Evolutionary conservation across 1,284 basidiomycete genomes (phyloP), one percentile per base, ranked within the genome.

Genomic region (Puccinia polysora): DNA sequence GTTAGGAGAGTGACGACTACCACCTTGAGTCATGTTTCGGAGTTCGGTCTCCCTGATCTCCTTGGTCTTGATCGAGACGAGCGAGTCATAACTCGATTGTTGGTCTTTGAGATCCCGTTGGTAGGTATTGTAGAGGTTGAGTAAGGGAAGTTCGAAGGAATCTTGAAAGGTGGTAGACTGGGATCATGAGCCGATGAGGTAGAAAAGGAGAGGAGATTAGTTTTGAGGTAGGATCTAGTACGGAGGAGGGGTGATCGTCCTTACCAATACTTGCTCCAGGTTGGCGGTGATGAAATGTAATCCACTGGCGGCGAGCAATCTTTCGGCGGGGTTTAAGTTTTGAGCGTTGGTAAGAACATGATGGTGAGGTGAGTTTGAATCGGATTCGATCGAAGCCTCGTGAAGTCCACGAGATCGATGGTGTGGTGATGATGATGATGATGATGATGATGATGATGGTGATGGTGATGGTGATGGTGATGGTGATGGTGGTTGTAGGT

Each of bases 151-250:
- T 59, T 77, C 77, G 53, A 77, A 77, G 0, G 74, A 74, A 0
- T 76, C 73, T 45, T 77, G 76, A n/a, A 77, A 72, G 15, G 76
- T 77, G 52, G 75, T 75, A 50, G 75, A 77, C 76, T 76, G 75
- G 18, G 3, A 49, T 4, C 5, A 49, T 49, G 45, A 14, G 18
- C 45, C 18, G 45, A 49, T 49, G 4, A 49, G 6, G 14, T 15
- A 7, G 14, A 15, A 14, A n/a, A 8, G 6, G 3, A 36, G 32
- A 2, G 68, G 40, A 59, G 38, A 15, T 40, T 1, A 34, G 65
- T 20, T n/a, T 25, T 2, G 14, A 10, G 28, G 34, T 53, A 18
- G 7, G 2, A 15, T 3, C 10, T 20, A 49, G 14, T 14, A 23
- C 15, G 23, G 25, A 47, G 23, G 4, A 34, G 45, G 36, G 34